Evolutionary conservation across 1,284 basidiomycete species (phyloP), one percentile per base, ranked within the genome.

Genomic region (Pseudozyma sp.): DNA sequence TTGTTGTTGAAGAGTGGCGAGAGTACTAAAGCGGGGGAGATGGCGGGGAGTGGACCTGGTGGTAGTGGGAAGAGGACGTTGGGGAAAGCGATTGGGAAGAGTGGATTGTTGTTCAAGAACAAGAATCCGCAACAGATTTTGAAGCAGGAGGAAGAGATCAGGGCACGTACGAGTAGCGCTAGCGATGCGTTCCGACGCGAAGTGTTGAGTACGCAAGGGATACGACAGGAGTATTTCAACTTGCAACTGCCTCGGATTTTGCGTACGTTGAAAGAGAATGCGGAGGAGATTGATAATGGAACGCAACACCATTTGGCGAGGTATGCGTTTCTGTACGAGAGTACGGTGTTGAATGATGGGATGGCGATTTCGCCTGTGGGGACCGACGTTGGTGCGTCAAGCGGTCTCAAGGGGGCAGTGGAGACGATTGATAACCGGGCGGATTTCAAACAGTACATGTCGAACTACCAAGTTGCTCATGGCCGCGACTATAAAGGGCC

Each of bases 361-460:
- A 89, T 91, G 19, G 92, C 92, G 1, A 87, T 97, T 38, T 89
- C 92, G 18, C 93, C 94, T 18, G 87, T 90, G n/a, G 86, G 87
- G n/a, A 67, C 56, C 2, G 69, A 80, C 16, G 52, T 70, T 3
- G n/a, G 62, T 11, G 19, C 63, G 7, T 51, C 43, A 0, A 51
- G 52, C 10, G 95, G 96, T 3, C 87, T 99, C 50, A 97, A 96
- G 84, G 87, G 91, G 0, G 90, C 93, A 8, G 92, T 93, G 60
- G 95, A 98, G 84, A 89, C 89, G 10, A 97, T 99, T 78, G 96
- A 99, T 86, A 95, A 95, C 81, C 90, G 94, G 31, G 88, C 90
- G 44, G 97, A 99, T 86, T 99, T 99, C 87, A 96, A 93, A 86
- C 90, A 89, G 19, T 99, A 92, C 85, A 97, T 99, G 95, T 93